Base-by-base conservation (phyloP, 2,329 filamentous ascomycete species). In the Diaporthe sp. region DNA sequence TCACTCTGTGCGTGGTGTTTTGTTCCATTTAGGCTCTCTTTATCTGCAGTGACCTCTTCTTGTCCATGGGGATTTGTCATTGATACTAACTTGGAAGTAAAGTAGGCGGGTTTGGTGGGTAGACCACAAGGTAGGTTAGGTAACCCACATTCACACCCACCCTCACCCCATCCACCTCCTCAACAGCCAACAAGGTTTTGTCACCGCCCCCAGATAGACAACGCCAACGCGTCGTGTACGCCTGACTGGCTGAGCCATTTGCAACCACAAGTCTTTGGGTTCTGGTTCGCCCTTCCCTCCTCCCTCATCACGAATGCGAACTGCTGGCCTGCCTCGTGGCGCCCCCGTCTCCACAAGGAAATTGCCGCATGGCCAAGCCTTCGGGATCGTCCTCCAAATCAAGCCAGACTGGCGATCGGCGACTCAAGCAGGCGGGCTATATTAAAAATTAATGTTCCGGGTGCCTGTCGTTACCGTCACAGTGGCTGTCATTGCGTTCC, bases 351-450 rank as follows among this genome's bases (percentile, higher is more conserved):
- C 64, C 64, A 68, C 64, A 68, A 68, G 64, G 64, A 68, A 68
- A 68, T 68, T 68, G 64, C 64, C 64, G 64, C 47, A 68, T 38
- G 33, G 64, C 64, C 64, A 68, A 68, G 64, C 64, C 64, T 68
- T 68, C 64, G 64, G 64, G 64, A 68, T 68, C 64, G 47, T 68
- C 64, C 33, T 68, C 64, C 64, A 52, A 54, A 54, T 68, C 64
- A 68, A 54, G 64, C 47, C 47, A 68, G 45, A 35, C 64, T 17
- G 64, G 47, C 64, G 64, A 68, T 68, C 64, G 50, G 64, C 64
- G 64, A 68, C 64, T 68, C 64, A 40, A 54, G 64, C 47, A 54
- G 33, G 13, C 45, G 15, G 47, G 30, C 30, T 54, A 38, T 54
- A 40, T 68, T 40, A 40, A 52, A 54, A 54, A 68, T 38, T 54